Evolutionary conservation across 2,329 filamentous ascomycete genomes (phyloP).

Genomic region (Xylaria sp.): DNA sequence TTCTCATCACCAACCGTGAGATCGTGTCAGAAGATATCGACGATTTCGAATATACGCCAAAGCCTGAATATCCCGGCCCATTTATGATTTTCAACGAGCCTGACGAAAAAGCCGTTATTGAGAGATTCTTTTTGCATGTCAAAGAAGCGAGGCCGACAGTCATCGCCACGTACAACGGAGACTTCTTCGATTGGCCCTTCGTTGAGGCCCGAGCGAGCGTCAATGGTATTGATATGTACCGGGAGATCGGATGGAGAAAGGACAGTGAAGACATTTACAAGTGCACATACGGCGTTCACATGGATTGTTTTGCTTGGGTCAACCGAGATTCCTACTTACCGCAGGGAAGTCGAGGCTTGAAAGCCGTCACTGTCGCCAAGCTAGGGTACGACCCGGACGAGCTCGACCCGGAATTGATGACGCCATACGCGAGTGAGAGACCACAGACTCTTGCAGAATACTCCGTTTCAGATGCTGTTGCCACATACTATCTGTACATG

Average conservation of each 20-base stretch:
- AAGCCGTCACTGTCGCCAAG: constrained; percentile 97
- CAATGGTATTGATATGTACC: constrained; percentile 98
- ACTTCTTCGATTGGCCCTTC: constrained; percentile 99
- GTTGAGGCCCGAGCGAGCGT: constrained; percentile 93
- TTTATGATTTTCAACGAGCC: constrained; percentile 99
- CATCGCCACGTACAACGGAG: constrained; percentile 99
- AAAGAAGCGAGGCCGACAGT: constrained; percentile 95
- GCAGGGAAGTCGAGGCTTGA: constrained; percentile 95
- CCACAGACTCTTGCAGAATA: constrained; percentile 97
- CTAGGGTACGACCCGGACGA: constrained; percentile 98
- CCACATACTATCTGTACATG: constrained; percentile 99
- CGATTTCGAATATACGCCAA: constrained; percentile 98
- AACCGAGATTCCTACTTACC: constrained; percentile 98
- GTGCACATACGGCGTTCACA: constrained; percentile 94
- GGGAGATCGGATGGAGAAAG: constrained; percentile 96
- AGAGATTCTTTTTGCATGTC: constrained; percentile 94
- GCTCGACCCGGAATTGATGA: constrained; percentile 97
- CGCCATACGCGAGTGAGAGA: constrained; percentile 86
- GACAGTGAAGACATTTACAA: constrained; percentile 97
- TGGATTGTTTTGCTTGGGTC: constrained; percentile 99
- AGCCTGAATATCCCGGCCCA: constrained; percentile 91
- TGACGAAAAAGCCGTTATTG: constrained; percentile 86
- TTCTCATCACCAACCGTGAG: constrained; percentile 96
- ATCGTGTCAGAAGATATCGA: constrained; percentile 97
- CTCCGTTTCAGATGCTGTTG: constrained; percentile 98